phyloP scores from a whole-genome alignment of 1,139 yeast species.

The Hyphopichia wangnamkhiaoensis region DNA sequence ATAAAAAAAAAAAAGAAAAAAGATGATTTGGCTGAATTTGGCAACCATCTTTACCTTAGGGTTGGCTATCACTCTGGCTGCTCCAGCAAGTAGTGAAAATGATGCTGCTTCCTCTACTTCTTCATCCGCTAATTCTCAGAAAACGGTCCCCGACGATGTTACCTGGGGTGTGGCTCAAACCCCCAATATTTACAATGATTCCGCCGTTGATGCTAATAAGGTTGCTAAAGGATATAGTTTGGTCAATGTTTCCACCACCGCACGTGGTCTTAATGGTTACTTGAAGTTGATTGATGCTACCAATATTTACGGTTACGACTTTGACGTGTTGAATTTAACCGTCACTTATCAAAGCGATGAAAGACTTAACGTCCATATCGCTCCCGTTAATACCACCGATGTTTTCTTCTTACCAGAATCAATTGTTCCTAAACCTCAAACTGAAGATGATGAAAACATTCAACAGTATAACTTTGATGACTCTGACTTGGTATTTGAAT shows the following conservation, averaged over 20 bases:
- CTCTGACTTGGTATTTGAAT: slow-evolving; percentile 22
- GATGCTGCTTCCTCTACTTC: not conserved
- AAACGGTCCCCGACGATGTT: slow-evolving; percentile 14
- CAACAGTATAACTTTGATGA: slow-evolving; percentile 12
- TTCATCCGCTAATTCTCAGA: not conserved
- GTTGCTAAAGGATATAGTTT: slow-evolving; percentile 27
- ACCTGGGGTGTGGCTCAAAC: slow-evolving; percentile 23
- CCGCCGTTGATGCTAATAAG: slow-evolving; percentile 28
- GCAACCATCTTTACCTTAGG: not conserved
- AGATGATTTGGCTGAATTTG: not conserved
- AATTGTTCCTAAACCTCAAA: slow-evolving; percentile 21
- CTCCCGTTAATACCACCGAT: slow-evolving; percentile 23
- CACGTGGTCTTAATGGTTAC: slow-evolving; percentile 21
- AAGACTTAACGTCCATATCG: slow-evolving; percentile 26
- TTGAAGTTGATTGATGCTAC: slow-evolving; percentile 23
- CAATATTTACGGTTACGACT: slow-evolving; percentile 32
- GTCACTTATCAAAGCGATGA: slow-evolving; percentile 27
- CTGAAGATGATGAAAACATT: slow-evolving; percentile 9
- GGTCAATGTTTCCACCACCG: slow-evolving; percentile 15
- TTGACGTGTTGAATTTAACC: slow-evolving; percentile 22
- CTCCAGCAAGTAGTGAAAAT: not conserved
- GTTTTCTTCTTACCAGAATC: slow-evolving; percentile 26
- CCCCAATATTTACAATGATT: slow-evolving; percentile 25
- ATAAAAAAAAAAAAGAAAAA: not conserved
- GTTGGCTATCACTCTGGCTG: not conserved